Conservation (phyloP, 768 basidiomycete species). For the Kwoniella bestiolae region DNA sequence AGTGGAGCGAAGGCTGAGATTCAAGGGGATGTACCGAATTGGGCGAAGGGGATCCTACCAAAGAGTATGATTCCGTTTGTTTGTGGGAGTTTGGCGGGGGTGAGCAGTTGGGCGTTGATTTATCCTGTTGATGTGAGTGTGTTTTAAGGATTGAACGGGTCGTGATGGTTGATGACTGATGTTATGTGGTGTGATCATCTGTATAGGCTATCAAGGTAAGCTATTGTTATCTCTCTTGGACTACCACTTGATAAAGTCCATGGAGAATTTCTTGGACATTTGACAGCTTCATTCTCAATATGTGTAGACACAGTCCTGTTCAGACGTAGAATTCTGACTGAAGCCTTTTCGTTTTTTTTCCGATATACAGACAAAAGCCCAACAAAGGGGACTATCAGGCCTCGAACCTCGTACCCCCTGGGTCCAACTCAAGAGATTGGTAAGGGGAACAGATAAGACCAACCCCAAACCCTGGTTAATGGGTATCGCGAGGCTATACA, state of each 20-base stretch:
- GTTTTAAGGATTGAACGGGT: background rate
- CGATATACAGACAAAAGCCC: slow-evolving; percentile 76
- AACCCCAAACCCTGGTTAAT: slow-evolving; percentile 68
- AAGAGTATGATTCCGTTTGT: slow-evolving; percentile 85
- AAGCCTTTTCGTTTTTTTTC: background rate
- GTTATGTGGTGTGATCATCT: background rate
- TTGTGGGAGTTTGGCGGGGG: slow-evolving; percentile 87
- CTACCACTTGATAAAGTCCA: background rate
- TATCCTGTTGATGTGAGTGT: slow-evolving; percentile 86
- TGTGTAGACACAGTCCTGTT: too few species aligned
- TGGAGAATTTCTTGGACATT: too few species aligned
- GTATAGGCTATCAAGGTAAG: slow-evolving; percentile 31
- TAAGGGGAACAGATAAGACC: slow-evolving; percentile 80
- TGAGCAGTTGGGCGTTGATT: slow-evolving; percentile 75
- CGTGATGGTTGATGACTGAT: background rate
- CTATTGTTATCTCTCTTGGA: background rate
- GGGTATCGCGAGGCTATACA: slow-evolving; percentile 84
- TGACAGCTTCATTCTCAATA: too few species aligned
- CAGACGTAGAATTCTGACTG: too few species aligned
- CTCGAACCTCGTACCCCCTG: slow-evolving; percentile 70
- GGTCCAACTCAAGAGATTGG: slow-evolving; percentile 75
- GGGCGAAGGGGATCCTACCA: slow-evolving; percentile 69
- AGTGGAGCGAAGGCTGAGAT: slow-evolving; percentile 21
- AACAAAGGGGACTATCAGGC: slow-evolving; percentile 85
- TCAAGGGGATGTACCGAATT: slow-evolving; percentile 55